Base-by-base conservation (phyloP, 192 early-diverging fungal species). In the Backusella macrospora region DNA sequence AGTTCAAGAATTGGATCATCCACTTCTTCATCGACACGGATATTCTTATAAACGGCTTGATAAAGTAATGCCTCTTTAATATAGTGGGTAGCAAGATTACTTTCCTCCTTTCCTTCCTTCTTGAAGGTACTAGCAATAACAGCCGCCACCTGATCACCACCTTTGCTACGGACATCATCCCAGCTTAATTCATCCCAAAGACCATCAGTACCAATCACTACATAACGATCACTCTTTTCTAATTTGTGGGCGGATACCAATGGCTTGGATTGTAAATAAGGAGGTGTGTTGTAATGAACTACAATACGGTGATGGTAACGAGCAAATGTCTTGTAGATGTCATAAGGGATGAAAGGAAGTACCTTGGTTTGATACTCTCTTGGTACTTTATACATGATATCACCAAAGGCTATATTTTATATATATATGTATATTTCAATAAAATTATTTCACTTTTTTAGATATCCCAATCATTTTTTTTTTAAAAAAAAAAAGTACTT, bases 121-220 rank as follows among this genome's bases (percentile, higher is more conserved):
- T 49, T 44, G 59, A 72, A 78, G 15, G 12, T 62, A 18, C 70
- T 73, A 6, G 75, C 72, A 26, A 80, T 65, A 12, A 55, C 59
- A 2, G 86, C 80, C 14, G 87, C 86, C 46, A 94, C 82, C 44
- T 84, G 75, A 5, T 90, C 81, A 43, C 88, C 87, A 72, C 88
- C 87, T 12, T 86, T 82, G 9, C 74, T 76, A 7, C 74, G 78
- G 13, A 87, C 81, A 47, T 95, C 89, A 2, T 84, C 87, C 52
- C 89, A 89, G 3, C 87, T 87, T 64, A 95, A 70, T 70, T 88
- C 80, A 69, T 96, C 94, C 83, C 92, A 95, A 1, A 96, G 77
- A 6, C 95, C 95, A 84, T 95, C 95, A 0, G 93, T 88, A 3
- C 93, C 93, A 68, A 96, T 76, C 0, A 96, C 89, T 37, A 96